Base-by-base conservation (phyloP, 2,329 filamentous ascomycete genomes). In the Aspergillus thermomutatus region DNA sequence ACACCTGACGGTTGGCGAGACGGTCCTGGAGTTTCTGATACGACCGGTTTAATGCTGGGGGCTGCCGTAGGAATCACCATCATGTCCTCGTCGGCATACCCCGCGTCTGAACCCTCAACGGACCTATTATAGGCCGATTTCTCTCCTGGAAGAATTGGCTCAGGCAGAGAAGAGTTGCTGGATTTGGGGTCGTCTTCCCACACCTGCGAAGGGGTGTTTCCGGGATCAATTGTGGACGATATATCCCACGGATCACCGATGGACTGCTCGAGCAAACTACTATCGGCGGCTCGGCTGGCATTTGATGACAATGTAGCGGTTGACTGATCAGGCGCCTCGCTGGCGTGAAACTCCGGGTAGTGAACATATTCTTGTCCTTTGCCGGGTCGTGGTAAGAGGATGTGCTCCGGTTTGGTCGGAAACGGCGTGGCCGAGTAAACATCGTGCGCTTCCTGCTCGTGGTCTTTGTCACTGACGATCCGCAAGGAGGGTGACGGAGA, bases 381-480 rank as follows among this genome's bases (percentile, higher is more conserved):
- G 11, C 72, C 70, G 3, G 75, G 71, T 43, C 69, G 72, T 5
- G 77, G 77, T 14, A 76, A 60, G 28, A 80, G 67, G 23, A 79
- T 69, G 60, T 80, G 77, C 50, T 76, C 74, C 17, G 77, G 74
- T 55, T 78, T 79, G 11, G 77, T 79, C n/a, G 77, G 77, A 61
- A 76, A 79, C 17, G 77, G 77, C 17, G 72, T 77, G 40, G 72
- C 63, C 10, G 72, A 68, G 62, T 77, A 78, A 51, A 78, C 66
- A 60, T 75, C 67, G 48, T 63, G 64, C 50, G 74, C 71, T 52
- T 75, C 71, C 56, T 71, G 61, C 14, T 62, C 63, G 2, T 56
- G 51, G 25, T 65, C 34, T 40, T 56, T 62, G 26, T 75, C 70
- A 56, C 66, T 70, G 27, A 73, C 66, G 50, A 75, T 61, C 41